Evolutionary conservation across 23 red algal genomes (phyloP), one percentile per base, ranked within the genome.

Genomic region (Gracilaria gracilis): DNA sequence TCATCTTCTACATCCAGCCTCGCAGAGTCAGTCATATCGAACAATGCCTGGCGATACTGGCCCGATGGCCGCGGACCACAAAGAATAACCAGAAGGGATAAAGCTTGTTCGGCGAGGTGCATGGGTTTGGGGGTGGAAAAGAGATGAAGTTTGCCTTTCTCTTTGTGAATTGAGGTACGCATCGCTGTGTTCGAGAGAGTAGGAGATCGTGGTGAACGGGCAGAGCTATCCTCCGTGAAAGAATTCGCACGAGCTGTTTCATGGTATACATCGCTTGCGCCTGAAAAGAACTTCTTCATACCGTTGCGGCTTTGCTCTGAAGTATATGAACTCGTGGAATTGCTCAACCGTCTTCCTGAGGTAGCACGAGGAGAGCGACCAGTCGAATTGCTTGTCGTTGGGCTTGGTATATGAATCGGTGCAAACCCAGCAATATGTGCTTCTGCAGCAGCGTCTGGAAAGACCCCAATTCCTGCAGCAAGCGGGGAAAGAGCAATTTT

Each of bases 31-130:
- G 15, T 40, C 72, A 89, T 61, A 7, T 62, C 86, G 65, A 38
- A 89, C 13, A 89, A 49, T 0, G 86, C 86, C 50, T 65, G 42
- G 57, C 57, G 75, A 79, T 66, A 89, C 32, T 61, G 54, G 54
- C 72, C 72, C 16, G 32, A 29, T 55, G 64, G 62, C 34, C 71
- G 54, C 42, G 86, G 86, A 49, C 54, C 72, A 62, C 86, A 89
- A 75, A 89, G 72, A 47, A 89, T 59, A 66, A 49, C 32, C 53
- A 89, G 47, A 27, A 89, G 72, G 27, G 54, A 57, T 53, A 77
- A 57, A 40, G 72, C 86, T 24, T 78, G 69, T 61, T 89, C 86
- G 27, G 86, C 86, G 13, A 89, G 47, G 29, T 51, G 20, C 48
- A 65, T 12, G 29, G 53, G 57, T 15, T 81, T 49, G 20, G 27